Evolutionary conservation across 2,329 filamentous ascomycete genomes (phyloP).

Genomic region (Aspergillus pseudotamarii): DNA sequence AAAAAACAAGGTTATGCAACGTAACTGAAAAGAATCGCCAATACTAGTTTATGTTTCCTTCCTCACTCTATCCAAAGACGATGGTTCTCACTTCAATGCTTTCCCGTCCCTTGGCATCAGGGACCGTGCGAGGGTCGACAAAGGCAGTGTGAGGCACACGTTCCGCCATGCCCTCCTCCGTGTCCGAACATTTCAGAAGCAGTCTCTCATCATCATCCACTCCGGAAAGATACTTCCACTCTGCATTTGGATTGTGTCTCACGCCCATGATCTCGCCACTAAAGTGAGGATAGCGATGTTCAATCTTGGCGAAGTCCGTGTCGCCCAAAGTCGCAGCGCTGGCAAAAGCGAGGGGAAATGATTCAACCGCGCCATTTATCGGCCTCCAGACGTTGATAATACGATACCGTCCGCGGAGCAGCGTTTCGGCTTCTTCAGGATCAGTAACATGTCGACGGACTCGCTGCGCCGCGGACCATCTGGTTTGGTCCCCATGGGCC

Average conservation of each 20-base stretch:
- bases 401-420: conserved; percentile 71
- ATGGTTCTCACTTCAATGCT: conserved; percentile 88
- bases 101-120: conserved; percentile 71
- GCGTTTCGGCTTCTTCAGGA: conserved; percentile 63
- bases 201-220: conserved; percentile 73
- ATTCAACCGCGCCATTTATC: conserved; percentile 60
- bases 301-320: conserved; percentile 68
- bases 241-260: conserved; percentile 60
- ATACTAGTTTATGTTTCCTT: neutral
- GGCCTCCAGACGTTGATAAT: conserved; percentile 88
- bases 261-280: conserved; percentile 75
- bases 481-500: conserved; percentile 83
- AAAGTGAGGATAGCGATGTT: conserved; percentile 74
- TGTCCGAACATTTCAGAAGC: conserved; percentile 78
- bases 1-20: neutral
- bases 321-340: conserved; percentile 59
- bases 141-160: conserved; percentile 76
- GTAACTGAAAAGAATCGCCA: neutral
- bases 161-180: conserved; percentile 50
- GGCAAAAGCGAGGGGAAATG: conserved; percentile 61
- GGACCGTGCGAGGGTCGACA: conserved; percentile 69
- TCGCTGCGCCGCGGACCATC: conserved; percentile 65
- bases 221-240: conserved; percentile 79
- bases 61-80: conserved; percentile 65
- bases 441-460: conserved; percentile 66